Conservation (phyloP, 257 asterid species). For the Hygrophila difformis region DNA sequence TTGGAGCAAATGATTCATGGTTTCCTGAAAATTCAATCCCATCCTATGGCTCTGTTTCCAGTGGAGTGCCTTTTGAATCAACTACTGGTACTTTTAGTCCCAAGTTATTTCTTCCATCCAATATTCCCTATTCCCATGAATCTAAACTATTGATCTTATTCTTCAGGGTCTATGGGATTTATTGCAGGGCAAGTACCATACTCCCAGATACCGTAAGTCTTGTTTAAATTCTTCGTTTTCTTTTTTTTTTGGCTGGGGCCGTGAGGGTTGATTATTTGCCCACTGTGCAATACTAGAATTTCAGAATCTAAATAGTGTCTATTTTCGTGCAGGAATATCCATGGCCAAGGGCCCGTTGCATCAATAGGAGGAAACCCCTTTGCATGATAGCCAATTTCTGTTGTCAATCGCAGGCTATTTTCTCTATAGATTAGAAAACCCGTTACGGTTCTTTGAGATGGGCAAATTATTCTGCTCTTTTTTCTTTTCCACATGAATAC, state of each 20-base stretch:
- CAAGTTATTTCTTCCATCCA: constrained; percentile 1
- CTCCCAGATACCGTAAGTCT: constrained; percentile 46
- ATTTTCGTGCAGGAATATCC: constrained; percentile 47
- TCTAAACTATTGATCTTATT: constrained; percentile 12
- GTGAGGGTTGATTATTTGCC: too few relatives aligned
- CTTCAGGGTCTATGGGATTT: constrained; percentile 53
- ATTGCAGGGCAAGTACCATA: constrained; percentile 49
- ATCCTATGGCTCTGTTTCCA: constrained; percentile 36
- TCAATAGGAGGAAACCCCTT: constrained; percentile 1
- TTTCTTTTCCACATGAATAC: too few relatives aligned
- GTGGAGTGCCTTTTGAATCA: constrained; percentile 29
- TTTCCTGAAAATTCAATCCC: constrained; percentile 39
- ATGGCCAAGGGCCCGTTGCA: constrained; percentile 38
- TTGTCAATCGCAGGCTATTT: too few relatives aligned
- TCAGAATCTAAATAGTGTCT: background rate
- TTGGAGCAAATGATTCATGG: constrained; percentile 48
- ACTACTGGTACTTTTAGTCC: constrained; percentile 20
- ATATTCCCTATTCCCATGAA: constrained; percentile 3
- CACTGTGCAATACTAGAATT: too few relatives aligned
- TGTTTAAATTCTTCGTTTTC: constrained; percentile 6
- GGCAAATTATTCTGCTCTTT: too few relatives aligned
- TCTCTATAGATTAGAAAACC: too few relatives aligned
- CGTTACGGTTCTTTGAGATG: too few relatives aligned
- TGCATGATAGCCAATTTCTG: background rate
- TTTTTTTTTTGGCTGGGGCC: background rate